These are phyloP conservation scores for Arthroderma uncinatum DNA, from an alignment of 2,329 filamentous ascomycete species.

Conservation along the genomic window DNA sequence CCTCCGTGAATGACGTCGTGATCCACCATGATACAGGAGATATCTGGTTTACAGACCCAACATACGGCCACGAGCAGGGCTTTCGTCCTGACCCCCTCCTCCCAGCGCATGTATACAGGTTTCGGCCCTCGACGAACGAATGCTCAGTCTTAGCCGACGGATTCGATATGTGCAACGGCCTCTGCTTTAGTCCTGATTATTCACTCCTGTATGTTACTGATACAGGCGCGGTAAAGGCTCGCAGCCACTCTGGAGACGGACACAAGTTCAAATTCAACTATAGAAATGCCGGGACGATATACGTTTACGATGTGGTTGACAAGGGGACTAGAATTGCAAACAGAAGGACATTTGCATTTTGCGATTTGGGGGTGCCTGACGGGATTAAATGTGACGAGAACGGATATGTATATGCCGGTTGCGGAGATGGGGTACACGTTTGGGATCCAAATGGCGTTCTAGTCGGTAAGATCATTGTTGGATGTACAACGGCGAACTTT, in stretches of 20 bases:
- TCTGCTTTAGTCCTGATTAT: constrained; percentile 33
- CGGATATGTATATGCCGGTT: constrained; percentile 47
- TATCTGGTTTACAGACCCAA: constrained; percentile 32
- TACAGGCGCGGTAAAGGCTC: constrained; percentile 24
- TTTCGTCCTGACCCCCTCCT: constrained; percentile 26
- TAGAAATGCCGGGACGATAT: constrained; percentile 20
- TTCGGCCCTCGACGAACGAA: constrained; percentile 24
- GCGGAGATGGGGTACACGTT: constrained; percentile 45
- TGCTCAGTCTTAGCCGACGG: constrained; percentile 31
- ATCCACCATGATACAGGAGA: constrained; percentile 26
- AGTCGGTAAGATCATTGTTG: constrained; percentile 48
- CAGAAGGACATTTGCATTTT: constrained; percentile 43
- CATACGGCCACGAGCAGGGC: constrained; percentile 28
- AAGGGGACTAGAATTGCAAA: constrained; percentile 38
- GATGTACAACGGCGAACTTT: constrained; percentile 39
- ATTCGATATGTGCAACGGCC: constrained; percentile 34
- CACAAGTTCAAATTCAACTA: constrained; percentile 13
- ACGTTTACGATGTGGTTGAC: constrained; percentile 33
- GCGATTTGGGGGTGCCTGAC: constrained; percentile 36
- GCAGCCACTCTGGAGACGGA: constrained; percentile 14
- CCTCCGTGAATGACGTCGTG: constrained; percentile 30
- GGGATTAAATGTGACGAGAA: constrained; percentile 40
- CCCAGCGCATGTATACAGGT: constrained; percentile 32
- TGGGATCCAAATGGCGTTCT: constrained; percentile 41
- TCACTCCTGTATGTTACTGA: constrained; percentile 33